Percentiles rank a stretch among this genome's conserved stretches.
Conservation (phyloP, 352 stramenopile genomes). For the Pythium chondricola region DNA sequence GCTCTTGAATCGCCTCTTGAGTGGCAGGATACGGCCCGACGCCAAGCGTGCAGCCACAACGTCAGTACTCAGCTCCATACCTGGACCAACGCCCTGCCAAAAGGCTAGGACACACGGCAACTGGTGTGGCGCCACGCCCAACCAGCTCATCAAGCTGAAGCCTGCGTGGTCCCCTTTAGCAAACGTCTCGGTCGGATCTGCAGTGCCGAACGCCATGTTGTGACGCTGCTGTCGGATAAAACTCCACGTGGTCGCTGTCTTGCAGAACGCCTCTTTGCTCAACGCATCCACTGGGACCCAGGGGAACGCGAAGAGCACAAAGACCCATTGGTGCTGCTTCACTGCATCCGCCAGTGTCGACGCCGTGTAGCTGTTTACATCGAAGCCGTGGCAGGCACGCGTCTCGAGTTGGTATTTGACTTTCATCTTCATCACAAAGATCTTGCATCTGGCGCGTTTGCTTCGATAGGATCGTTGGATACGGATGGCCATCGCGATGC, state of each 20-base stretch:
- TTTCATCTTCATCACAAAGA: constrained; percentile 30
- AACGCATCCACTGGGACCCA: constrained; percentile 18
- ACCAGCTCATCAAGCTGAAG: constrained; percentile 32
- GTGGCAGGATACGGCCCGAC: background rate
- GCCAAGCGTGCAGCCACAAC: background rate
- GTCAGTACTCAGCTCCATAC: background rate
- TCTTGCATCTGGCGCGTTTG: constrained; percentile 21
- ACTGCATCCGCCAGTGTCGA: constrained; percentile 14
- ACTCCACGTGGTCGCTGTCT: constrained; percentile 28
- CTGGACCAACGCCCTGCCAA: constrained; percentile 26
- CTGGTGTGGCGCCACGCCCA: constrained; percentile 12
- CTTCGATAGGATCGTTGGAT: constrained; percentile 25
- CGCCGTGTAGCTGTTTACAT: constrained; percentile 13
- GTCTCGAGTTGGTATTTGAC: constrained; percentile 29
- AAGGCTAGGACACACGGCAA: constrained; percentile 33
- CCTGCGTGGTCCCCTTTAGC: background rate
- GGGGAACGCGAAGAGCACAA: constrained; percentile 27
- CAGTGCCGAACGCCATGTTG: constrained; percentile 22
- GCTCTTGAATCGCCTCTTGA: constrained; percentile 14
- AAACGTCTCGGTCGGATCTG: constrained; percentile 19
- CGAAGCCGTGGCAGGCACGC: constrained; percentile 7
- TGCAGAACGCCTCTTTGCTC: constrained; percentile 16
- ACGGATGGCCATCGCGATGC: constrained; percentile 24
- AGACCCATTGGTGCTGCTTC: constrained; percentile 23
- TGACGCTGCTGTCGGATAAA: constrained; percentile 18